These are phyloP conservation scores for Cucumis hystrix DNA, from an alignment of 306 rosid genomes.

Conservation along the genomic window DNA sequence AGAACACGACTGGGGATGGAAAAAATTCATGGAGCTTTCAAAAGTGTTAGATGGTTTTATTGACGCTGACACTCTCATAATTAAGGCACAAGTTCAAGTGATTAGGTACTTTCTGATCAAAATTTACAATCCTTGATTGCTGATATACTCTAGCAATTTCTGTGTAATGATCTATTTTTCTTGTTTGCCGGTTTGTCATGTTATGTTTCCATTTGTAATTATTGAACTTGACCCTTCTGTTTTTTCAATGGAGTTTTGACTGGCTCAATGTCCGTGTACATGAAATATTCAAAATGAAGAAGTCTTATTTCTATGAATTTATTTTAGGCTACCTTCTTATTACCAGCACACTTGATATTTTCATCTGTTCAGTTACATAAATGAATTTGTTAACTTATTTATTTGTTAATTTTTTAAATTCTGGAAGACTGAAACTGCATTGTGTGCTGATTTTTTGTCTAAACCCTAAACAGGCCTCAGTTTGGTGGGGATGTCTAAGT, in stretches of 20 bases:
- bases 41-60: constrained; percentile 94
- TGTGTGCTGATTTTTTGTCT: not conserved
- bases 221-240: not conserved
- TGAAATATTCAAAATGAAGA: not conserved
- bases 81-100: constrained; percentile 99
- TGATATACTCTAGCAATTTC: not conserved
- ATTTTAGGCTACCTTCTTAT: not conserved
- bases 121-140: not conserved
- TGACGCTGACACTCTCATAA: constrained; percentile 82
- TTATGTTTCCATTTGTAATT: not conserved
- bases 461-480: not conserved
- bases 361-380: not conserved
- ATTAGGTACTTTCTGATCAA: constrained; percentile 51
- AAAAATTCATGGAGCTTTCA: constrained; percentile 94
- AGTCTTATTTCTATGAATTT: not conserved
- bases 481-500: not conserved
- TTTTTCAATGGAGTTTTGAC: not conserved
- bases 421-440: not conserved
- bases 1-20: constrained; percentile 99
- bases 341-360: not conserved
- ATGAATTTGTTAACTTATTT: not conserved
- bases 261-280: not conserved
- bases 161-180: not conserved
- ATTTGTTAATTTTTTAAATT: not conserved
- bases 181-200: not conserved